phyloP scores from a whole-genome alignment of 2,329 filamentous ascomycete species.

The Pyricularia grisea region DNA sequence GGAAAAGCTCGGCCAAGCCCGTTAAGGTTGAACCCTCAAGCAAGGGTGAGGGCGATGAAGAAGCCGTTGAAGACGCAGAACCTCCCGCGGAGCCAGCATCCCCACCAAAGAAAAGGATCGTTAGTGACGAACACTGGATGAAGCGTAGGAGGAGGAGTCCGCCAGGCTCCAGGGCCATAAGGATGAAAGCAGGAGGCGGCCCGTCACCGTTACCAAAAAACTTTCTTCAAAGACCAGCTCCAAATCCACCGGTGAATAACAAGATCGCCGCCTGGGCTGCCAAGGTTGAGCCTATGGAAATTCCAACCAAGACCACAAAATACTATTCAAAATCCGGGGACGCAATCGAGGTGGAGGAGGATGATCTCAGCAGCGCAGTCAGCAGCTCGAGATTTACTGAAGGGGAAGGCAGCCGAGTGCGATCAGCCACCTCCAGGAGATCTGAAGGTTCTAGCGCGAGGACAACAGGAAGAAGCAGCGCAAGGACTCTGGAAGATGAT shows the following conservation, averaged over 20 bases:
- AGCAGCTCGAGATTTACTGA: conserved; percentile 11
- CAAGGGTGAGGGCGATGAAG: conserved; percentile 6
- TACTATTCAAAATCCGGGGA: conserved; percentile 18
- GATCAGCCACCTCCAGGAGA: conserved; percentile 1
- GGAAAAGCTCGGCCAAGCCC: conserved; percentile 16
- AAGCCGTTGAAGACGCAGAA: conserved; percentile 15
- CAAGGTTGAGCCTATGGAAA: conserved; percentile 31
- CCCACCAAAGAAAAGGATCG: conserved; percentile 80
- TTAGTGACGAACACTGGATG: conserved; percentile 89
- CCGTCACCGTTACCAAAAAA: conserved; percentile 44
- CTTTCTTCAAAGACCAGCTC: conserved; percentile 42
- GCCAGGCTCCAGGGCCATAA: conserved; percentile 18
- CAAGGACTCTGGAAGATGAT: conserved; percentile 19
- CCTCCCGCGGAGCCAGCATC: conserved; percentile 33
- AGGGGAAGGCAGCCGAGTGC: conserved; percentile 7
- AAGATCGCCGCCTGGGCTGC: conserved; percentile 56
- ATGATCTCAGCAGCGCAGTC: conserved; percentile 11
- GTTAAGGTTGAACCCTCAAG: conserved; percentile 5
- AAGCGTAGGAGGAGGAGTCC: conserved; percentile 41
- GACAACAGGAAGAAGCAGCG: conserved; percentile 11
- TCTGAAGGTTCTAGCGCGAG: conserved; percentile 9
- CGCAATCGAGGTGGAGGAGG: conserved; percentile 25
- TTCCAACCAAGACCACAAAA: conserved; percentile 13
- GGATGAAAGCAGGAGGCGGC: conserved; percentile 17
- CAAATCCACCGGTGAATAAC: conserved; percentile 45